Base-by-base conservation (phyloP, 495 filamentous ascomycete species). In the Cercophora sp. region DNA sequence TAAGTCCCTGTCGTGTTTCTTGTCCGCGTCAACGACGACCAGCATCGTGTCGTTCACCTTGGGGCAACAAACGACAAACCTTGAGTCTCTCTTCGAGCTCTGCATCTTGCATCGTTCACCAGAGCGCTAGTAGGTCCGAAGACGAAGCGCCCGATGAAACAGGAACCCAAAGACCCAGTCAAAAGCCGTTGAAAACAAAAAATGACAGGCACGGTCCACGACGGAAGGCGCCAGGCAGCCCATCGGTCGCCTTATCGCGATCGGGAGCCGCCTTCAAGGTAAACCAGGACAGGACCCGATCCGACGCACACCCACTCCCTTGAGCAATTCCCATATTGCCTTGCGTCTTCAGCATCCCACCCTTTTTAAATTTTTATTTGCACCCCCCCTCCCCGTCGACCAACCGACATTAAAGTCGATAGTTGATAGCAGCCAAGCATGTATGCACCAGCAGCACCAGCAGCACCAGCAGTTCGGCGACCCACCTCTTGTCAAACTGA, bases 181-280 rank as follows among this genome's bases (percentile, higher is more conserved):
- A 39, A 39, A 39, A 39, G 18, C 8, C 36, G 22, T 39, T 19
- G 29, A 39, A 39, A 37, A 37, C 5, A 20, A 18, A n/a, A n/a
- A n/a, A n/a, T n/a, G n/a, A n/a, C n/a, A n/a, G 16, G 18, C 46
- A 10, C 29, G 46, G 46, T 24, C 46, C 46, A 18, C 46, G 11
- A 22, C 27, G 18, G 46, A 32, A 34, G 46, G 23, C n/a, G 40
- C 19, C 40, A 39, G n/a, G 16, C 29, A 32, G 29, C 29, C 43
- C 43, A 27, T 13, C 43, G 31, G 46, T 48, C 31, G 46, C 46
- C 46, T 48, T 48, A 48, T 48, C 46, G 46, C 45, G 45, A 48
- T 48, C 46, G 46, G 46, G 46, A 48, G 46, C 46, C 46, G 46
- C 46, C 46, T 48, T 8, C n/a, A n/a, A n/a, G n/a, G n/a, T n/a